Conservation (phyloP, 768 basidiomycete species). For the Tulasnella sp. region DNA sequence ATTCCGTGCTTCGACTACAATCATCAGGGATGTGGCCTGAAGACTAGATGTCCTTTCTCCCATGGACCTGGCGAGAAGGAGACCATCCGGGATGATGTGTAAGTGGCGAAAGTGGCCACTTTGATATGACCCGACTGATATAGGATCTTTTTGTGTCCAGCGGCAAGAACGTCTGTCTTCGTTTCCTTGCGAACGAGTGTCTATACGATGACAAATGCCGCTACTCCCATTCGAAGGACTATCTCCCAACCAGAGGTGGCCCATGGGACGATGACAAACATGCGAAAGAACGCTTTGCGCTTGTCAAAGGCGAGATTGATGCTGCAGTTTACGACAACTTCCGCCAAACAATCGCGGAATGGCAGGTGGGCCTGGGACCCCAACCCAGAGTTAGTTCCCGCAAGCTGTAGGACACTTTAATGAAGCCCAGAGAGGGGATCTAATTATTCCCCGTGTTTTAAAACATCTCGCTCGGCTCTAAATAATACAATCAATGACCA, state of each 20-base stretch:
- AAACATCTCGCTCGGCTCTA: too few species aligned
- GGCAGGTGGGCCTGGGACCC: neutral
- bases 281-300: neutral
- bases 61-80: slow-evolving; percentile 4
- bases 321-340: slow-evolving; percentile 3
- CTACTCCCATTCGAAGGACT: neutral
- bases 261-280: neutral
- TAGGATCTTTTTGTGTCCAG: too few species aligned
- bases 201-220: neutral
- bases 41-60: neutral
- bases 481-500: too few species aligned
- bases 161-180: slow-evolving; percentile 9
- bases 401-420: too few species aligned
- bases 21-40: neutral
- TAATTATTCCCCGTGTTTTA: too few species aligned
- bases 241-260: slow-evolving; percentile 3
- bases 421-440: too few species aligned
- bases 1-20: slow-evolving; percentile 10
- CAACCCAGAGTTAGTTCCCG: too few species aligned
- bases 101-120: neutral
- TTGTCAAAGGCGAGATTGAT: neutral
- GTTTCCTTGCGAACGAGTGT: slow-evolving; percentile 4
- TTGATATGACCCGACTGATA: neutral
- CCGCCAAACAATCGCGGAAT: neutral
- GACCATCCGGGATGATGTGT: slow-evolving; percentile 6